Evolutionary conservation across 2,329 filamentous ascomycete genomes (phyloP), one percentile per base, ranked within the genome.

Genomic region (Botrytis elliptica): DNA sequence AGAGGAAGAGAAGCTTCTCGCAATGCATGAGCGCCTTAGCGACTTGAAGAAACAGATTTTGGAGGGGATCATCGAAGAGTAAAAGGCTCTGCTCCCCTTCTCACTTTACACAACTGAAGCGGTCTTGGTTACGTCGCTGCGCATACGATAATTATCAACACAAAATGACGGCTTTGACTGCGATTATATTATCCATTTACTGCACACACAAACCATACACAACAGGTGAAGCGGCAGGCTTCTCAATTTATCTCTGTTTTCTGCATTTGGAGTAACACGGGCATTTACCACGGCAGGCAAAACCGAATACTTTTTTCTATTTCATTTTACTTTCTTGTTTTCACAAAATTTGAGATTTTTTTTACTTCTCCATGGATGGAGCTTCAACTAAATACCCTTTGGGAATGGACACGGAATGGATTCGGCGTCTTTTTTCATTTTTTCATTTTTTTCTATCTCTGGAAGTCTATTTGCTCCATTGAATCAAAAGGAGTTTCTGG

Each of bases 21-120:
- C 86, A 22, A 88, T 91, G 88, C 86, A 87, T 73, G 82, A 84
- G 42, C 83, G 85, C 49, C 81, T 91, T 66, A 83, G 85, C 76
- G 76, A 77, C n/a, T 86, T 91, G 85, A 91, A 91, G 84, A 83
- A 80, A 76, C 85, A 89, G 74, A 91, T 91, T 63, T 67, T 75
- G 49, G 76, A 73, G 3, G 77, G 76, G 1, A 78, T 79, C 55
- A 71, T 77, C 1, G 76, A 79, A 63, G 74, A 70, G 59, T 72
- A 22, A 69, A 67, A 33, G 55, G 3, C 18, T 55, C 9, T 22
- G 16, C 14, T 25, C 18, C 55, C 7, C 25, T 42, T 29, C 18
- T 69, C 22, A 10, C 20, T 42, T 20, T 25, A 69, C 46, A 25
- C 36, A n/a, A 57, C 49, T 57, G 66, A 9, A 14, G 22, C 40